Evolutionary conservation across 805 yeast species (phyloP).

Genomic region (Ogataea methylovora): DNA sequence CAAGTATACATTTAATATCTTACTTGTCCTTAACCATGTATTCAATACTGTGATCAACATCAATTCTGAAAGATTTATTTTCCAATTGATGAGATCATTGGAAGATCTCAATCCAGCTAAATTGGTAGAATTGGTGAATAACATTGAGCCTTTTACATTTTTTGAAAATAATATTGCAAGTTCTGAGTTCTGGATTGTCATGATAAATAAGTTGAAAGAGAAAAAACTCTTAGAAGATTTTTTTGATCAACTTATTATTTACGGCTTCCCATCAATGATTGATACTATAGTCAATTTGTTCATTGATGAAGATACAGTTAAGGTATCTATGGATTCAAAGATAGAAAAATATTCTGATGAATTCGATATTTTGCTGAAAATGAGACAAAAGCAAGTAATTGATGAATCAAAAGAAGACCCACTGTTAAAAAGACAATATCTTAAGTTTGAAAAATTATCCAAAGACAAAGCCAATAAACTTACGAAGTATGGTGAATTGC

Average conservation of each 20-base stretch:
- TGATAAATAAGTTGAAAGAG: conserved; percentile 6
- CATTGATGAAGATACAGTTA: not conserved
- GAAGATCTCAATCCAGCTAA: conserved; percentile 11
- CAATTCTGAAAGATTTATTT: conserved; percentile 11
- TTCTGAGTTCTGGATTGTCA: conserved; percentile 14
- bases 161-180: conserved; percentile 6
- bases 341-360: not conserved
- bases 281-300: conserved; percentile 11
- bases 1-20: too few relatives aligned
- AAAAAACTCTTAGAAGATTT: conserved; percentile 7
- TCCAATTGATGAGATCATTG: conserved; percentile 15
- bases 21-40: too few relatives aligned
- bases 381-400: not conserved
- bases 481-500: conserved; percentile 12
- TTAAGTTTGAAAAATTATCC: not conserved
- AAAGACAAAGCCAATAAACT: not conserved
- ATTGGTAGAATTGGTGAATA: conserved; percentile 7
- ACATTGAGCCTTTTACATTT: conserved; percentile 8
- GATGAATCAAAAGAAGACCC: not conserved
- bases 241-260: conserved; percentile 12
- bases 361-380: not conserved
- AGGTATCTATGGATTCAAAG: too few relatives aligned
- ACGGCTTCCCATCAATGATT: conserved; percentile 17
- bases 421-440: too few relatives aligned
- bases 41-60: too few relatives aligned